Base-by-base conservation (phyloP, 78 protist species). In the Tieghemostelium lacteum region DNA sequence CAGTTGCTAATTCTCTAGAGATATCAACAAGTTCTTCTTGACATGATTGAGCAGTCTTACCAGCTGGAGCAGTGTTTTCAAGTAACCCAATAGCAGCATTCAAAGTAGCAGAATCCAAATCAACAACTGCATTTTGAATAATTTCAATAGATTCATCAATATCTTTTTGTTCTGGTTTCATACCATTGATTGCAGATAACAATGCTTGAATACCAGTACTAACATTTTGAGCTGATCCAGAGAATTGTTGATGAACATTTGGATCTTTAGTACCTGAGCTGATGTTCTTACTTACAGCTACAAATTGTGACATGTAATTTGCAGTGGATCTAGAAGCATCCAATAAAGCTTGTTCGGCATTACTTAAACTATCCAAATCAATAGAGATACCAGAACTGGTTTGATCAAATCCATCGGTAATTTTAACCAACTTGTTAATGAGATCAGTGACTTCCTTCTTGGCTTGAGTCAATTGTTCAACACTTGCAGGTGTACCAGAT, bases 31-130 rank as follows among this genome's bases (percentile, higher is more conserved):
- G 66, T 24, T 89, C 94, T 52, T 89, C 88, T 73, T 78, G 91
- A 26, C 83, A 76, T 4, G 39, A 49, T 60, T 66, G 80, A 1
- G 94, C 85, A n/a, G 94, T 89, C 61, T 78, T 89, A 33, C 93
- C 93, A n/a, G 66, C 36, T 71, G 93, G 93, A 3, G 93, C 93
- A 24, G 93, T 87, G 57, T 87, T 87, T 60, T 87, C 93, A 7
- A 87, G 58, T 28, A 87, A 36, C 58, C 93, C 93, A 55, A 87
- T 76, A 17, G 93, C 86, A 45, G 93, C 93, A 52, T 65, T 67
- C 34, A 87, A 58, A 12, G 93, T 65, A 0, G 93, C 93, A 24
- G 93, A 87, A 72, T 87, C 93, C 24, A 87, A 29, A 31, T 87
- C 93, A 19, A 76, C 93, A 16, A 87, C 86, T 19, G 93, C 93